Base-by-base conservation (phyloP, 768 basidiomycete species). In the Pholiota molesta region DNA sequence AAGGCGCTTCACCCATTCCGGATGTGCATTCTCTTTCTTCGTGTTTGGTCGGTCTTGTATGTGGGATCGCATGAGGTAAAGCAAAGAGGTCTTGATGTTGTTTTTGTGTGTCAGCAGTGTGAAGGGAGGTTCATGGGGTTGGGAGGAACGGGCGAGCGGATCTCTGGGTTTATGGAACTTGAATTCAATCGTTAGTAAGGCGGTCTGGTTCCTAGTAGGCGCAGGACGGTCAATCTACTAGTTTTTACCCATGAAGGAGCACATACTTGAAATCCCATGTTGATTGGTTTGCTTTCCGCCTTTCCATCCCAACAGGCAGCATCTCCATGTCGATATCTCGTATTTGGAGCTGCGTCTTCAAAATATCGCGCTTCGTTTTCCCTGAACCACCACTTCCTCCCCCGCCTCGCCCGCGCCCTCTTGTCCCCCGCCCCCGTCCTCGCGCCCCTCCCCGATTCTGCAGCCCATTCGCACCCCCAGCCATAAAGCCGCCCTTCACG, bases 261-360 rank as follows among this genome's bases (percentile, higher is more conserved):
- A 78, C 85, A 65, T 74, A 97, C 95, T 84, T 93, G 72, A 79
- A 77, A 76, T 95, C 90, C 86, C 91, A 95, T 23, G 79, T 82
- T 7, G 94, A 95, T 72, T 94, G 91, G 72, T 96, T 97, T 59
- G 81, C 66, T 66, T 81, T 89, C 61, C 88, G 79, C 62, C 86
- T 79, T 65, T 90, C 88, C 95, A 97, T 97, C 13, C 95, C 95
- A 29, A 80, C 71, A 0, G 95, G 87, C 45, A 96, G 81, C 59
- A 92, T 66, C 51, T 92, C 91, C 75, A 95, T 81, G 47, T 89
- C 85, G 64, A 94, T 87, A 49, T 89, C 89, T 63, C 82, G 74
- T 35, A 77, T 73, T 62, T 87, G 88, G 29, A 96, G 82, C 71
- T 91, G 86, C 72, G 81, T 80, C 72, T 83, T 87, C 61, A 96